These are phyloP conservation scores for Mycena alexandri DNA, from an alignment of 768 basidiomycete species.

Conservation along the genomic window DNA sequence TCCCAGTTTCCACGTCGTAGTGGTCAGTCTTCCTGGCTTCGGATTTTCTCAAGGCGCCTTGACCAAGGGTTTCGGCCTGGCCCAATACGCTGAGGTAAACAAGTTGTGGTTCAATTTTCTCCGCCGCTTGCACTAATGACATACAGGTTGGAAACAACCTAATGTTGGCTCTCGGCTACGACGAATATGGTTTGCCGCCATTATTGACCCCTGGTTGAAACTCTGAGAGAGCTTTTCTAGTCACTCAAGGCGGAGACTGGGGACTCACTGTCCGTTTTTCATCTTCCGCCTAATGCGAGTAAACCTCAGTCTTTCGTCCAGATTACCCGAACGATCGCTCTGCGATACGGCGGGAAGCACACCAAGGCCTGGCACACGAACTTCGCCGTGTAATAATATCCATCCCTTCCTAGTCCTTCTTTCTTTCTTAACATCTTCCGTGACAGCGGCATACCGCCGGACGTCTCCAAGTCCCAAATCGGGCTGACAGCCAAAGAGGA, in stretches of 20 bases:
- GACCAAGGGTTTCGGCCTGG: constrained; percentile 60
- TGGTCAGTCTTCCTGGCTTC: constrained; percentile 68
- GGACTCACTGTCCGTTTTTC: constrained; percentile 49
- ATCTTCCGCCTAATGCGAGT: neutral
- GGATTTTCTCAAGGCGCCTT: constrained; percentile 71
- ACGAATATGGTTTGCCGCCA: constrained; percentile 59
- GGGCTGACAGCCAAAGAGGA: constrained; percentile 13
- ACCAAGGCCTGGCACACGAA: constrained; percentile 69
- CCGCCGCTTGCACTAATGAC: neutral
- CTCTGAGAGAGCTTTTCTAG: too few relatives aligned
- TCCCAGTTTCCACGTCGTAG: constrained; percentile 75
- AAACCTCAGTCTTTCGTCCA: constrained; percentile 25
- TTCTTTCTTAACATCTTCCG: neutral
- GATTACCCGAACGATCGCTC: constrained; percentile 47
- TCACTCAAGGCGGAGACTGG: constrained; percentile 64
- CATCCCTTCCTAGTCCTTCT: constrained; percentile 17
- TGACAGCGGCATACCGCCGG: neutral
- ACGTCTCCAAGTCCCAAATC: neutral
- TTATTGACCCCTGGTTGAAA: constrained; percentile 18
- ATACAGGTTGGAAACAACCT: constrained; percentile 60
- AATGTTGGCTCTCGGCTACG: constrained; percentile 62
- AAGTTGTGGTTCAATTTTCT: neutral
- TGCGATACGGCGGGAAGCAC: constrained; percentile 50
- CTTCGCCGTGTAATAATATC: constrained; percentile 49
- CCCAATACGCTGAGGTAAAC: constrained; percentile 67